phyloP scores from a whole-genome alignment of 441 rosid genomes.

The Populus hybrid region DNA sequence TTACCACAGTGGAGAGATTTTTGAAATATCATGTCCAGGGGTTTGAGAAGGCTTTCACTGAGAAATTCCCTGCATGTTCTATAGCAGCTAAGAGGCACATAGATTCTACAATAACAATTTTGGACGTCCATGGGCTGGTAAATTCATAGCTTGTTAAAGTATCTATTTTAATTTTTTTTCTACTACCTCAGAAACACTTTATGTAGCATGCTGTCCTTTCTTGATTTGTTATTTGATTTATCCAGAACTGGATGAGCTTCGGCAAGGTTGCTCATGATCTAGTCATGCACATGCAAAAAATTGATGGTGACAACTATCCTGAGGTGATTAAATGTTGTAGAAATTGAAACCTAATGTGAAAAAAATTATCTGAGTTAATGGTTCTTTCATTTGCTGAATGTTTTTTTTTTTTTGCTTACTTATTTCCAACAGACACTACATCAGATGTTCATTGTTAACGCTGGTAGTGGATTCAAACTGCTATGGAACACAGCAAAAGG shows the following conservation, averaged over 20 bases:
- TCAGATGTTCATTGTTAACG: constrained; percentile 91
- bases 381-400: constrained; percentile 12
- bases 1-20: constrained; percentile 80
- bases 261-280: constrained; percentile 85
- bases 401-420: constrained; percentile 7
- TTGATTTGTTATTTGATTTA: constrained; percentile 17
- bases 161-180: constrained; percentile 8
- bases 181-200: not conserved
- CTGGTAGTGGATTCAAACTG: constrained; percentile 80
- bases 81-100: constrained; percentile 80
- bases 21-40: constrained; percentile 86
- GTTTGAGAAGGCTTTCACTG: constrained; percentile 78
- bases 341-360: not conserved
- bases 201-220: constrained; percentile 8
- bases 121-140: constrained; percentile 92
- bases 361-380: constrained; percentile 5
- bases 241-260: constrained; percentile 80
- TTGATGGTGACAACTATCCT: constrained; percentile 95
- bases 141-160: constrained; percentile 7
- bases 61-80: constrained; percentile 92
- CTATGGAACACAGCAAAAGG: constrained; percentile 81
- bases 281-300: constrained; percentile 88
- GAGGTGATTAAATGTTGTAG: constrained; percentile 55
- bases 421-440: constrained; percentile 66
- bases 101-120: constrained; percentile 63